Evolutionary conservation across 2,329 filamentous ascomycete species (phyloP), one percentile per base, ranked within the genome.

Genomic region (Colletotrichum costaricense): DNA sequence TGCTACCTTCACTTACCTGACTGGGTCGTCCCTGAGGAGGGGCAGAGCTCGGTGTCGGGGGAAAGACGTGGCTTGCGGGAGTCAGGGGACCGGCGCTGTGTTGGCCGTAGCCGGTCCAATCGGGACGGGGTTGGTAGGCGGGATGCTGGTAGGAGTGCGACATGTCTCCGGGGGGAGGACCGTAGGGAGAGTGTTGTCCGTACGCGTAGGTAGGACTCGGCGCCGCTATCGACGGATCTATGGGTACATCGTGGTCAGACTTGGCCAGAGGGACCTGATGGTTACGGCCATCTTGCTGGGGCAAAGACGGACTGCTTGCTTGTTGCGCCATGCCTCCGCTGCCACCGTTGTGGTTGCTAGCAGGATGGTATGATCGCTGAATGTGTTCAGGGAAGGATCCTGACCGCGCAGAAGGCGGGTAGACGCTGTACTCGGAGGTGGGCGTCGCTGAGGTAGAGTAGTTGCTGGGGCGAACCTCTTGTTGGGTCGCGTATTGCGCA

Each of bases 141-240:
- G 82, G 89, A 85, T 91, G 91, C 73, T 88, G 87, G 79, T 95
- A 95, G 79, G 89, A 90, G 79, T 97, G 94, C 79, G 92, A 88
- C 93, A 98, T 97, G 78, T 97, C 94, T 88, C 95, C 93, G 77
- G 92, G 92, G 77, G 92, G 92, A 71, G 93, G 91, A 72, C 91
- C 91, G 85, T 98, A 98, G 46, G 95, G 94, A 78, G 95, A 96
- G 84, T 97, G 97, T 82, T 93, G 92, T 75, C 88, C 87, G 79
- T 95, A 93, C 78, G 94, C 90, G 83, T 97, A 98, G 79, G 94
- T 95, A 74, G 96, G 95, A 89, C 95, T 98, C 81, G 95, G 94
- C 80, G 94, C 93, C 84, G 95, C 94, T 84, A 98, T 98, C 84
- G 95, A 97, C 81, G 95, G 95, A 97, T 98, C 96, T 98, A 97